Evolutionary conservation across 148 eudicot genomes (phyloP).

Genomic region (Euryodendron excelsum): DNA sequence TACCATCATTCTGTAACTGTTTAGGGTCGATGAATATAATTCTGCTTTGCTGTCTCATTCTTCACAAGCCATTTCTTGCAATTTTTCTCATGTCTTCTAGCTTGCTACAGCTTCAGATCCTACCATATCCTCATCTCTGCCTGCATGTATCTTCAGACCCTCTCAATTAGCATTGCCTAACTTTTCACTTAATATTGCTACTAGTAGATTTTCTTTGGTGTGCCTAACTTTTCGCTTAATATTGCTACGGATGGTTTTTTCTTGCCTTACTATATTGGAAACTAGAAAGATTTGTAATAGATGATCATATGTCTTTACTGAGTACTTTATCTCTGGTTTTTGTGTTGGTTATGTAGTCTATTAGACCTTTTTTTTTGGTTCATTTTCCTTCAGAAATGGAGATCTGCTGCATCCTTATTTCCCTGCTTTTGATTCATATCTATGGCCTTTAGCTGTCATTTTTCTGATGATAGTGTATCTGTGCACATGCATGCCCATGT

Average conservation of each 20-base stretch:
- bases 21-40: background rate
- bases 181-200: background rate
- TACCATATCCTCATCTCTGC: background rate
- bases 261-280: background rate
- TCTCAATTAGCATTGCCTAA: background rate
- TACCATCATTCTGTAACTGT: background rate
- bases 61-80: background rate
- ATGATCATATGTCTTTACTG: background rate
- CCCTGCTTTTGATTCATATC: background rate
- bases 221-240: background rate
- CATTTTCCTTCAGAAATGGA: background rate
- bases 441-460: background rate
- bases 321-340: background rate
- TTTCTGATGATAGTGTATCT: no score
- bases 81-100: background rate
- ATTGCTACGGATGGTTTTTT: background rate
- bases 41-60: conserved; percentile 6
- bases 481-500: no score
- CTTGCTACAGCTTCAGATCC: background rate
- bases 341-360: background rate
- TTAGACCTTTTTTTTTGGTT: background rate
- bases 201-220: background rate
- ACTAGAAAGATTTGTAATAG: background rate
- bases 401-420: conserved; percentile 1
- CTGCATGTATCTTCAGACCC: background rate